Evolutionary conservation across 257 asterid genomes (phyloP).

Genomic region (Asclepias syriaca): DNA sequence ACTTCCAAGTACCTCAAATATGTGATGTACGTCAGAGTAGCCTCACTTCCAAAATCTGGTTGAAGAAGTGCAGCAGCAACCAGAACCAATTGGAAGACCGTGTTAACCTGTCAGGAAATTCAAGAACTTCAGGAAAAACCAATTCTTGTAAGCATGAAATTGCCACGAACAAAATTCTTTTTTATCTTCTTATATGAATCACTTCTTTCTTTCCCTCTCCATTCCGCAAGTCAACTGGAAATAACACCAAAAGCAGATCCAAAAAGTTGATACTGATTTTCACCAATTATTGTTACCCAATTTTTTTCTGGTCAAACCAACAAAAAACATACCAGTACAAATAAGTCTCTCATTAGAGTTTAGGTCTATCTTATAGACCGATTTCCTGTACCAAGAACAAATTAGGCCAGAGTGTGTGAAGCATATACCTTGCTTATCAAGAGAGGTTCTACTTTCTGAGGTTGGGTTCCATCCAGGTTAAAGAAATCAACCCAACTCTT

Average conservation of each 20-base stretch:
- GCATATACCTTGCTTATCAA: slow-evolving; percentile 80
- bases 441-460: slow-evolving; percentile 79
- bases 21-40: slow-evolving; percentile 50
- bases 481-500: slow-evolving; percentile 69
- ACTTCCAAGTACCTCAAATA: slow-evolving; percentile 52
- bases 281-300: neutral
- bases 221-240: neutral
- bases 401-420: neutral
- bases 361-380: neutral
- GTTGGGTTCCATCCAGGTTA: slow-evolving; percentile 67
- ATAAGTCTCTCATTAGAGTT: neutral
- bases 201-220: neutral
- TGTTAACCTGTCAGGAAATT: slow-evolving; percentile 54
- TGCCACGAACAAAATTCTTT: too few species aligned
- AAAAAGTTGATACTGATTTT: neutral
- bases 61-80: slow-evolving; percentile 93
- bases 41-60: slow-evolving; percentile 83
- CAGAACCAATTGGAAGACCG: slow-evolving; percentile 75
- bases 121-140: neutral
- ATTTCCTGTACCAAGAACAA: neutral
- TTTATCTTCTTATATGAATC: neutral
- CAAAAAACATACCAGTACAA: neutral
- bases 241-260: neutral
- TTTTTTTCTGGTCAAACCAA: neutral
- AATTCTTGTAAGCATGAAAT: neutral